Base-by-base conservation (phyloP, 2,329 filamentous ascomycete species). In the Seiridium unicorne region DNA sequence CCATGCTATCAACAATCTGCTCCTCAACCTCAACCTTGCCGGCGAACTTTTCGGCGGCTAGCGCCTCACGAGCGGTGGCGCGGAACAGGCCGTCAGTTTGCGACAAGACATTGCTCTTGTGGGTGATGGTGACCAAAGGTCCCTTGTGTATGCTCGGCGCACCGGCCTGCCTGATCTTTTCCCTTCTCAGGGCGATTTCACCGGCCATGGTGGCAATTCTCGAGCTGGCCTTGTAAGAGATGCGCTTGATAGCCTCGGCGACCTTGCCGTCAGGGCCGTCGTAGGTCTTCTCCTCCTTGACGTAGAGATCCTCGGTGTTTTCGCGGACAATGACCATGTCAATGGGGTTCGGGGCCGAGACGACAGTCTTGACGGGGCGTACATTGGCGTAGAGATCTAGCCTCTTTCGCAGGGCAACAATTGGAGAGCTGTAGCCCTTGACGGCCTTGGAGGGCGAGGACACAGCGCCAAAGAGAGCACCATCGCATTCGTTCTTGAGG, bases 1-100 rank as follows among this genome's bases (percentile, higher is more conserved):
- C 93, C 95, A 99, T 99, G 63, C 90, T 94, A 79, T 99, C 95
- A 64, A 99, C 94, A 68, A 99, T 99, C 81, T 99, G 95, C 83
- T 98, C 95, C 78, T 98, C 95, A 58, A 97, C 83, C 47, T 79
- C 78, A 58, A 96, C 80, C 55, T 76, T 77, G 62, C 67, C 60
- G 6, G 78, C 76, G 80, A 91, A 97, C 66, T 80, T 83, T 10
- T 84, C 67, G 56, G 83, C 81, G 35, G 87, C 83, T 7, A 98
- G 87, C 3, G 91, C 92, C 36, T 83, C 82, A 66, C 91, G 88
- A 13, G 91, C 87, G 4, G 91, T 90, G 68, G 89, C 82, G 67
- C 95, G 89, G 87, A 99, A 99, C 53, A 99, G 86, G 38, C 95
- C 95, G 77, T 99, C 95, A 13, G 95, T 98, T 77, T 98, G 94